phyloP scores from a whole-genome alignment of 306 rosid genomes.

The Gynostemma pentaphyllum region DNA sequence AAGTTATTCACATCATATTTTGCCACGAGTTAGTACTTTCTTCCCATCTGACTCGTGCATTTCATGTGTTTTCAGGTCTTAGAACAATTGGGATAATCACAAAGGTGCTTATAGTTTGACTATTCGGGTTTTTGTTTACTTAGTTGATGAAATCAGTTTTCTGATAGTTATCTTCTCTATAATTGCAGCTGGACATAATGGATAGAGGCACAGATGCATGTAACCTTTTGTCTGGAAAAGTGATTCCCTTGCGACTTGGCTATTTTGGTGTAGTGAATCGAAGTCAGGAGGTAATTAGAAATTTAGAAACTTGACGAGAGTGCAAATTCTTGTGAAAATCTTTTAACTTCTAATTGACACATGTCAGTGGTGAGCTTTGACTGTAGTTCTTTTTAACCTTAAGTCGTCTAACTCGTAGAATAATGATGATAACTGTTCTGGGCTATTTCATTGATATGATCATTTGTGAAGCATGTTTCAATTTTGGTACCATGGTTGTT shows the following conservation, averaged over 20 bases:
- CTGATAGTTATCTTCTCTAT: conserved; percentile 20
- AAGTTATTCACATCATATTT: conserved; percentile 16
- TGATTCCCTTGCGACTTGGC: conserved; percentile 94
- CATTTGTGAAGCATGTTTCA: neutral
- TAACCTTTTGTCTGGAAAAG: conserved; percentile 89
- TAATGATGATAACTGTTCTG: conserved; percentile 1
- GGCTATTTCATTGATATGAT: neutral
- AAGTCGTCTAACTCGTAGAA: neutral
- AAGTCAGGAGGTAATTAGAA: conserved; percentile 80
- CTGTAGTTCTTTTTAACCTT: neutral
- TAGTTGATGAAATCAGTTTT: neutral
- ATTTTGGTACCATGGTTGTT: conserved; percentile 4
- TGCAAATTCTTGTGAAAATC: neutral
- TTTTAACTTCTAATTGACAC: neutral
- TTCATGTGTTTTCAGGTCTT: conserved; percentile 48
- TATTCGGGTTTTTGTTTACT: neutral
- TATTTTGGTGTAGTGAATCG: conserved; percentile 96
- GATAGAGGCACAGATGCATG: conserved; percentile 99
- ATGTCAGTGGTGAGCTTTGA: neutral
- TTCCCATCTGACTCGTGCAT: neutral
- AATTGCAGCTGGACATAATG: conserved; percentile 87
- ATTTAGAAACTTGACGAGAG: conserved; percentile 10
- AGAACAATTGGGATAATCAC: conserved; percentile 95
- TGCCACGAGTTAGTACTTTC: conserved; percentile 7
- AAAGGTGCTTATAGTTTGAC: conserved; percentile 42